Base-by-base conservation (phyloP, 1,284 basidiomycete genomes). In the Boletus sp. region DNA sequence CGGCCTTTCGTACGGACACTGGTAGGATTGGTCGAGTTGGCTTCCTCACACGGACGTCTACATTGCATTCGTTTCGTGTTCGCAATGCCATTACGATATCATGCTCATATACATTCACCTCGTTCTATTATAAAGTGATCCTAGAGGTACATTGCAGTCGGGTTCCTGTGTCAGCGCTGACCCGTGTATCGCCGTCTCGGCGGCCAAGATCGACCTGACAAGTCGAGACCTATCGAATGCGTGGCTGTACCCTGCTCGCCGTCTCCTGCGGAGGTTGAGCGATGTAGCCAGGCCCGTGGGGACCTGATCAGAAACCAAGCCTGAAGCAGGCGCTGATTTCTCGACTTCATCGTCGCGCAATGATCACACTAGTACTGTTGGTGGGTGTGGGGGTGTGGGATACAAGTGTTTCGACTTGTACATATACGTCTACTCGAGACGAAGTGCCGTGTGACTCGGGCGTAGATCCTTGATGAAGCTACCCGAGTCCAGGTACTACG, bases 161-260 rank as follows among this genome's bases (percentile, higher is more conserved):
- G 41, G 33, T 51, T 51, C 36, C 51, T 63, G 31, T 27, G 18
- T 46, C 20, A 9, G 33, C 27, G 24, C 20, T 53, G 54, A 55
- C 56, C 53, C 55, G 54, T 51, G 22, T 56, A 39, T 46, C 33
- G 45, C 63, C 53, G 52, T 24, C 43, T 39, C 15, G 39, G 39
- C 43, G 24, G 29, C 39, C 45, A 16, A 47, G 64, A 45, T 46
- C 22, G 43, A 55, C 41, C 22, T 43, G 46, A 41, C 33, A 24
- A 22, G 43, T 43, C 20, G 29, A 39, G 22, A 22, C 15, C 9
- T 22, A 29, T 62, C 41, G 45, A 35, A 33, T 29, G 18, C 4
- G 43, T 22, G 27, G 13, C 16, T n/a, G 15, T 31, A 43, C 20
- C 29, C 7, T 49, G 31, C 20, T 13, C 20, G 29, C 58, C 33